These are phyloP conservation scores for Tricholoma saponaceum DNA, from an alignment of 768 basidiomycete species.

Conservation along the genomic window DNA sequence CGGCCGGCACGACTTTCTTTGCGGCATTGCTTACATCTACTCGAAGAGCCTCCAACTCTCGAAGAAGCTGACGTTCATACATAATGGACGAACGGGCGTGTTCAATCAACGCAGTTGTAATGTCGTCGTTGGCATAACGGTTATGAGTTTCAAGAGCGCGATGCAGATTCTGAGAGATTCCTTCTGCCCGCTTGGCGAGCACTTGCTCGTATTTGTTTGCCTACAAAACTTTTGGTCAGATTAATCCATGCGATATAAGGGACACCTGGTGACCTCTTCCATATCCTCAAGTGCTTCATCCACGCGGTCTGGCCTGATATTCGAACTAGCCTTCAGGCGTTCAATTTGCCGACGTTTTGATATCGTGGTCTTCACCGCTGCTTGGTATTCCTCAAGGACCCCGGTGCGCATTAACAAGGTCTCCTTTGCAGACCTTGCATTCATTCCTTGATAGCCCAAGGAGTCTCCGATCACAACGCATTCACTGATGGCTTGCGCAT, in stretches of 20 bases:
- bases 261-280: slow-evolving; percentile 63
- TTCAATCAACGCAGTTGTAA: slow-evolving; percentile 86
- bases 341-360: slow-evolving; percentile 92
- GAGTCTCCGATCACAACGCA: slow-evolving; percentile 96
- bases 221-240: slow-evolving; percentile 35
- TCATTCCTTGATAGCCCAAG: slow-evolving; percentile 93
- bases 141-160: slow-evolving; percentile 82
- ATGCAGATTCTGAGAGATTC: slow-evolving; percentile 93
- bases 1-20: slow-evolving; percentile 47
- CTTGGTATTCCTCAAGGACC: slow-evolving; percentile 91
- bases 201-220: slow-evolving; percentile 88
- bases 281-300: slow-evolving; percentile 91
- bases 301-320: slow-evolving; percentile 80
- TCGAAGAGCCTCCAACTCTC: slow-evolving; percentile 82
- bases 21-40: slow-evolving; percentile 70
- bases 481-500: slow-evolving; percentile 90
- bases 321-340: slow-evolving; percentile 79
- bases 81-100: slow-evolving; percentile 89
- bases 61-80: slow-evolving; percentile 85
- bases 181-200: slow-evolving; percentile 80
- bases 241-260: slow-evolving; percentile 1
- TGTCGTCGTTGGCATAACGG: slow-evolving; percentile 84
- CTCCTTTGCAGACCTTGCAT: slow-evolving; percentile 95
- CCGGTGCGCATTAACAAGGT: slow-evolving; percentile 86
- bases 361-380: slow-evolving; percentile 89